Base-by-base conservation (phyloP, 768 basidiomycete genomes). In the Kwoniella dendrophila region DNA sequence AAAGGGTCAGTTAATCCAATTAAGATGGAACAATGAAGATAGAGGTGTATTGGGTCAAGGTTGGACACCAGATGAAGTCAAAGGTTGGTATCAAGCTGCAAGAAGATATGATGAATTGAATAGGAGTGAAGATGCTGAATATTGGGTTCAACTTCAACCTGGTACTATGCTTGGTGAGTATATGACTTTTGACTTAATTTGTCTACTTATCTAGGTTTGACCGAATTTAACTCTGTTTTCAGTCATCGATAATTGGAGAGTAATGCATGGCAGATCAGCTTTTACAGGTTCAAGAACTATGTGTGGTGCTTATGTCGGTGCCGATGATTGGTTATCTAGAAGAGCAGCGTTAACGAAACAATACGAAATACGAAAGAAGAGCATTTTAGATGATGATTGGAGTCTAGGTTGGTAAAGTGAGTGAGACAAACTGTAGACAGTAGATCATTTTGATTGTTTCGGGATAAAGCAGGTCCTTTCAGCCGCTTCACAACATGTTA, bases 11-110 rank as follows among this genome's bases (percentile, higher is more conserved):
- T 82, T 97, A 0, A 78, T 82, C 3, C 88, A 90, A 63, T 87
- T 97, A 33, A 80, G 94, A 55, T 98, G 93, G 90, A 98, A 97
- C 72, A 94, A 92, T 64, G 89, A 93, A 67, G 94, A 98, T 77
- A 82, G 95, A 53, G 93, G 90, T 60, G 88, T 87, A 2, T 84
- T 98, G 82, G 84, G 81, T 63, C 81, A 83, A 64, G 67, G 67
- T 1, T 78, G 65, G 76, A 67, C n/a, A 16, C 81, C 86, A 0
- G 82, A 82, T 7, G 71, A 85, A 62, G 86, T 97, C 10, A 89
- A 90, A 70, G 82, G 84, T 56, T 97, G 92, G 92, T 94, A 97
- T 74, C 83, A 87, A 50, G 92, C 93, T 3, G 85, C 92, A 34
- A 82, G 88, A 57, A 79, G 80, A 22, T 99, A 92, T 90, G 84